These are phyloP conservation scores for Secale cereale DNA, from an alignment of 176 grass and related monocot species.

Conservation along the genomic window DNA sequence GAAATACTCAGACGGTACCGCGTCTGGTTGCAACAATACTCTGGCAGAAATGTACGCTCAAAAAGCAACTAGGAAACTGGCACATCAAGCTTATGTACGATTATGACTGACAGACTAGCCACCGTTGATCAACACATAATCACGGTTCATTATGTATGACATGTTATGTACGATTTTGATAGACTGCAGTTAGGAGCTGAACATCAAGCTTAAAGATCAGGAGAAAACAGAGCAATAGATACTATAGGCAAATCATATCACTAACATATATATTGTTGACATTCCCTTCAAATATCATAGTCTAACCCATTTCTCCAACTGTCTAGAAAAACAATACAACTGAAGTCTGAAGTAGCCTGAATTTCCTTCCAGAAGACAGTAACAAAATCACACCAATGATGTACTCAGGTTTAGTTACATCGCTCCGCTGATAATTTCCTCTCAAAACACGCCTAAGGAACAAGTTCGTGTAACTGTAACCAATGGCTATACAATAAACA, in stretches of 20 bases:
- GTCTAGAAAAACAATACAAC: not conserved
- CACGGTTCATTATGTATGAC: too few species aligned
- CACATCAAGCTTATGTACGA: too few species aligned
- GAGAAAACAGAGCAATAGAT: not conserved
- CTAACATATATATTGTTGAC: not conserved
- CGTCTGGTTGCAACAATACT: not conserved
- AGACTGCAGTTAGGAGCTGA: not conserved
- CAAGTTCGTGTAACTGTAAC: slow-evolving; percentile 14
- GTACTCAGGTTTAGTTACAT: not conserved
- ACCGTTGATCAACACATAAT: too few species aligned
- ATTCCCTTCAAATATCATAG: not conserved
- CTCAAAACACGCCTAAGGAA: not conserved
- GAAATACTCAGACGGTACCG: not conserved
- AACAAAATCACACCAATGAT: not conserved
- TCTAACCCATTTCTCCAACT: not conserved
- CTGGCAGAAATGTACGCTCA: not conserved
- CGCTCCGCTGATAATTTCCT: not conserved
- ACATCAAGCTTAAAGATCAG: not conserved
- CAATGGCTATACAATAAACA: not conserved
- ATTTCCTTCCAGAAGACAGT: not conserved
- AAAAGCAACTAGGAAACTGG: not conserved
- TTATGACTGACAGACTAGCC: too few species aligned
- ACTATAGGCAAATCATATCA: not conserved
- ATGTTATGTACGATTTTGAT: too few species aligned
- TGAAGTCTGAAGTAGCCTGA: not conserved